A percentile compares a stretch with the other conserved stretches of the same genome.
Conservation (phyloP, 345 rosid genomes). For the Eutrema yunnanense region DNA sequence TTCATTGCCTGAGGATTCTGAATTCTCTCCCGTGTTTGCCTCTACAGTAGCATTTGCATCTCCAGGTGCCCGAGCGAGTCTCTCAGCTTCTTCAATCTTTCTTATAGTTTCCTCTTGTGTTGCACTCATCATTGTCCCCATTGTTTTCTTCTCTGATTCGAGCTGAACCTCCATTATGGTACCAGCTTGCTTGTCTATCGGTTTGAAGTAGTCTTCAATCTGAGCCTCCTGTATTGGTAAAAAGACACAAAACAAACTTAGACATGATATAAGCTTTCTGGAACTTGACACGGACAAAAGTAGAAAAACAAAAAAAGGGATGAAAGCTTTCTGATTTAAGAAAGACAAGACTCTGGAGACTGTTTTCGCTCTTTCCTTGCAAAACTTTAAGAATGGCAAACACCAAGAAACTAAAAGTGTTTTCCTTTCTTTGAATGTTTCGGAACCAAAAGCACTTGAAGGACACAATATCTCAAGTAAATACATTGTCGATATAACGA, state of each 20-base stretch:
- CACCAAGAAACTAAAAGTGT: background rate
- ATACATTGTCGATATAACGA: background rate
- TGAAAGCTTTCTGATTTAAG: background rate
- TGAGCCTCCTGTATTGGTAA: conserved; percentile 63
- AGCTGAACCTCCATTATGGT: conserved; percentile 74
- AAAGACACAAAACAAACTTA: background rate
- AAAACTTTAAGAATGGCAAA: background rate
- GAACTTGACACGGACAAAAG: background rate
- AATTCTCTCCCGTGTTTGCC: conserved; percentile 20
- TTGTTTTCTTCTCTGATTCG: conserved; percentile 70
- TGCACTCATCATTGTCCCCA: conserved; percentile 60
- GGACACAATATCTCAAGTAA: background rate
- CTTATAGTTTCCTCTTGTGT: conserved; percentile 57
- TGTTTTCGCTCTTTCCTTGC: background rate
- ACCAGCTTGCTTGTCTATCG: conserved; percentile 82
- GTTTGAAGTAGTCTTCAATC: conserved; percentile 73
- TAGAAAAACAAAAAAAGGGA: background rate
- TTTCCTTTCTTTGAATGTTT: background rate
- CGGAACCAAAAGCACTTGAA: background rate
- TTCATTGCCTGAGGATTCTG: conserved; percentile 15
- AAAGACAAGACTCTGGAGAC: background rate
- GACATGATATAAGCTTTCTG: background rate
- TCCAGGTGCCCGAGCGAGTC: conserved; percentile 28
- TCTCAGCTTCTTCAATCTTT: conserved; percentile 56
- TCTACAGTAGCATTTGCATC: conserved; percentile 9